Evolutionary conservation across 495 filamentous ascomycete species (phyloP), one percentile per base, ranked within the genome.

Genomic region (Amniculicola lignicola): DNA sequence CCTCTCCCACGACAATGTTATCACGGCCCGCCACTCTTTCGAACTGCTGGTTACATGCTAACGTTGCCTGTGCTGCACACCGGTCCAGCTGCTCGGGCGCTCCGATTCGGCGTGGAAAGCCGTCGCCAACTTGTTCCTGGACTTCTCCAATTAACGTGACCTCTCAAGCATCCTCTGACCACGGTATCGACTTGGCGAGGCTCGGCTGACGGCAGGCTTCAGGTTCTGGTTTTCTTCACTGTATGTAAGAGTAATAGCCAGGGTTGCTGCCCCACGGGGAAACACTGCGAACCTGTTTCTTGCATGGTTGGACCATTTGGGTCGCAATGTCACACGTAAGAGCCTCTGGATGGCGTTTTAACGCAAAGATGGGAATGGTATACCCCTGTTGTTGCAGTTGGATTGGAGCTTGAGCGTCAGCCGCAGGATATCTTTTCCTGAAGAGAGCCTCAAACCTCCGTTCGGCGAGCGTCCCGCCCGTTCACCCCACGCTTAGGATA

Each of bases 391-490:
- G 41, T 12, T 35, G 39, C 23, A 11, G 16, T 31, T 28, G 16
- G 12, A 15, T 15, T 51, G 48, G 4, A 15, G 37, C 24, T 1
- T 31, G 25, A 35, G 24, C 23, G 29, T 31, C 49, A 43, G 19
- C 29, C 15, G 29, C 15, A 19, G 43, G 44, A 56, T 16, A 39
- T 28, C 31, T 40, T 56, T 56, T 47, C 52, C 41, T 39, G 28
- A 48, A 48, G 43, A n/a, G n/a, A 56, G 42, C 52, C 31, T 47
- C 52, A 39, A 12, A 23, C n/a, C 25, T 56, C 43, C 52, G 24
- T 41, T 18, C 5, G 18, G 15, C n/a, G n/a, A 35, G 2, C 4
- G 41, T 23, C 11, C 36, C 51, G 21, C 21, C 5, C 48, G 18
- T 10, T 33, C 50, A 52, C 29, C 51, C 41, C 51, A 55, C 40